phyloP scores from a whole-genome alignment of 176 grass and related monocot species.

The Lolium multiflorum region DNA sequence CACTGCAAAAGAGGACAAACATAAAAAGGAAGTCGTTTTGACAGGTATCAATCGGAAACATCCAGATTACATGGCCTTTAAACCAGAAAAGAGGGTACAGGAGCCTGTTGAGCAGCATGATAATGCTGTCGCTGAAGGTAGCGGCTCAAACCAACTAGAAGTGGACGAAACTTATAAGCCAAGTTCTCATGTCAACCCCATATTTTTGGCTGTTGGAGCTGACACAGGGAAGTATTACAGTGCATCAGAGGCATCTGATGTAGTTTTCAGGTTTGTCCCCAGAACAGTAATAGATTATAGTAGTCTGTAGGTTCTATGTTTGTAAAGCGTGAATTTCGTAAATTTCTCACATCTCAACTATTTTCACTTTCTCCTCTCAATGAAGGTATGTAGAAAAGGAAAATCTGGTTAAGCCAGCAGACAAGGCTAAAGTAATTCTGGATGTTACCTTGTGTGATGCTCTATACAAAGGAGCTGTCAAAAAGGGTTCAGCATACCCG shows the following conservation, averaged over 20 bases:
- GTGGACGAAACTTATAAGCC: constrained; percentile 87
- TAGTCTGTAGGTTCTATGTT: constrained; percentile 10
- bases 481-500: constrained; percentile 80
- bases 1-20: constrained; percentile 81
- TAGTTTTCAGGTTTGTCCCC: constrained; percentile 76
- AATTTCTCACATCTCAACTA: constrained; percentile 11
- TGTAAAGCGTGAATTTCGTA: background rate
- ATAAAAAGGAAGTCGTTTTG: constrained; percentile 87
- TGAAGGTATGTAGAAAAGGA: constrained; percentile 92
- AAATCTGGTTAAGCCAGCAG: constrained; percentile 86
- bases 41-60: constrained; percentile 61
- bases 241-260: constrained; percentile 74
- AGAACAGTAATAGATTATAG: background rate
- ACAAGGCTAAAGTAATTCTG: constrained; percentile 75
- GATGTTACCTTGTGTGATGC: constrained; percentile 88
- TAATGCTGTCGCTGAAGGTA: constrained; percentile 53
- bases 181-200: constrained; percentile 83
- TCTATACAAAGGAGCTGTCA: constrained; percentile 92
- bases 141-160: constrained; percentile 68
- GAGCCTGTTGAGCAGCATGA: constrained; percentile 65
- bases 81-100: constrained; percentile 75
- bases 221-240: constrained; percentile 84
- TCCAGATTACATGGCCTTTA: constrained; percentile 79
- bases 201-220: constrained; percentile 77
- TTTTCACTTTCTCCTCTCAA: constrained; percentile 37